Evolutionary conservation across 2,329 filamentous ascomycete species (phyloP), one percentile per base, ranked within the genome.

Genomic region (Fusarium tanahbumbuense): DNA sequence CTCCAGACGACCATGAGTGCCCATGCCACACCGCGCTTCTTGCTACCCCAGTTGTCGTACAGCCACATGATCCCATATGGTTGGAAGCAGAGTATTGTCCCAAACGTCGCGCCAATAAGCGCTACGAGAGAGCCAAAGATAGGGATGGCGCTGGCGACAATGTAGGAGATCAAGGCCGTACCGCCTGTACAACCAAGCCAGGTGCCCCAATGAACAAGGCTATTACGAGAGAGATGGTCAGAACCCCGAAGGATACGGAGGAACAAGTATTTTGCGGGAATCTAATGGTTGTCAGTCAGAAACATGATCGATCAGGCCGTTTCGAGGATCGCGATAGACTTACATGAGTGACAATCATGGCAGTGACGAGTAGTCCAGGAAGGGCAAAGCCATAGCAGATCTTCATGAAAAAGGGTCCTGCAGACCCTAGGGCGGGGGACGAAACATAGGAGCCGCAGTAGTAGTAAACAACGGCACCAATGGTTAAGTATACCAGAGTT

Each of bases 371-470:
- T 10, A 79, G 67, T 4, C 77, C 77, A 1, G 75, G 77, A 5
- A 79, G 72, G 16, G 77, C 76, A n/a, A 79, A 68, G 11, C 83
- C 83, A 57, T 85, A 85, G 50, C 76, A 78, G 18, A 84, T 73
- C 66, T 81, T 84, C 76, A 85, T 85, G 56, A 83, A 76, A 0
- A 72, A 49, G 0, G 40, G 4, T 1, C 83, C 83, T 2, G 82
- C 83, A 30, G 81, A 83, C 3, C 83, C 84, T 8, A 86, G 78
- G 3, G 83, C 82, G 1, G 83, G 84, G 0, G 82, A 84, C 1
- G 83, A 79, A 6, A 86, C 81, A 53, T 79, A 83, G 0, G 80
- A 81, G 1, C 84, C 83, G 63, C 82, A 84, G 68, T 75, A 85
- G 62, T 80, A 80, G 73, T 85, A 85, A 4, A 85, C 79, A 1